phyloP scores from a whole-genome alignment of 2,329 filamentous ascomycete genomes.

The Trichoderma asperellum region DNA sequence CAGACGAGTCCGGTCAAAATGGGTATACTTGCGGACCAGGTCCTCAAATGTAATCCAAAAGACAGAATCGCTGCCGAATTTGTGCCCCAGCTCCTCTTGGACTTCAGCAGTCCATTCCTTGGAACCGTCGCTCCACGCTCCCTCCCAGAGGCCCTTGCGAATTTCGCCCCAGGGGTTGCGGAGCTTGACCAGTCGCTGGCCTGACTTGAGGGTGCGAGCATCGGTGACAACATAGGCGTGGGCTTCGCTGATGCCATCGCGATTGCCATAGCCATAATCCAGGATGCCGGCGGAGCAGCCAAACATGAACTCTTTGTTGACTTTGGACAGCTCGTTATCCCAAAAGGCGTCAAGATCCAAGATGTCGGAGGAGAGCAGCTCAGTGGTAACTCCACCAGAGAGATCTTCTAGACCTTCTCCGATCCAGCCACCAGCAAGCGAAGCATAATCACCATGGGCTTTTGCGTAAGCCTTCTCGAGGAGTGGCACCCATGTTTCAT shows the following conservation, averaged over 20 bases:
- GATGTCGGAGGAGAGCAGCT: slow-evolving; percentile 70
- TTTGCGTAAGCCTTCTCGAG: slow-evolving; percentile 86
- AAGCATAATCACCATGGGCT: slow-evolving; percentile 76
- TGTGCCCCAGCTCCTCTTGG: slow-evolving; percentile 60
- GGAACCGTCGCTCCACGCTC: slow-evolving; percentile 62
- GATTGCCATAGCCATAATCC: slow-evolving; percentile 63
- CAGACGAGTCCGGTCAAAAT: slow-evolving; percentile 64
- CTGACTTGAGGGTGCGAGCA: slow-evolving; percentile 55
- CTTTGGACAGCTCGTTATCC: slow-evolving; percentile 77
- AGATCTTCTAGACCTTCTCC: slow-evolving; percentile 64
- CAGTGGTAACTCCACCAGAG: slow-evolving; percentile 70
- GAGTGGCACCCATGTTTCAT: slow-evolving; percentile 81
- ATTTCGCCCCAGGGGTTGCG: slow-evolving; percentile 64
- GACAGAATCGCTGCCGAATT: slow-evolving; percentile 64
- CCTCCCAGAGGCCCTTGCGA: slow-evolving; percentile 63
- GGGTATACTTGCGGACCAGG: slow-evolving; percentile 63
- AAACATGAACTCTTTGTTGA: slow-evolving; percentile 80
- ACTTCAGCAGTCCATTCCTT: slow-evolving; percentile 65
- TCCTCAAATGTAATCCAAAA: slow-evolving; percentile 69
- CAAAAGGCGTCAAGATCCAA: slow-evolving; percentile 82
- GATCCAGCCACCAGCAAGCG: slow-evolving; percentile 72
- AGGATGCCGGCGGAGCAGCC: slow-evolving; percentile 69
- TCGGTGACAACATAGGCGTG: slow-evolving; percentile 67
- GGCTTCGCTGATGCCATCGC: slow-evolving; percentile 61
- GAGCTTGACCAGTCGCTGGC: slow-evolving; percentile 61